phyloP scores from a whole-genome alignment of 2,329 filamentous ascomycete species.

The Colletotrichum sp. region DNA sequence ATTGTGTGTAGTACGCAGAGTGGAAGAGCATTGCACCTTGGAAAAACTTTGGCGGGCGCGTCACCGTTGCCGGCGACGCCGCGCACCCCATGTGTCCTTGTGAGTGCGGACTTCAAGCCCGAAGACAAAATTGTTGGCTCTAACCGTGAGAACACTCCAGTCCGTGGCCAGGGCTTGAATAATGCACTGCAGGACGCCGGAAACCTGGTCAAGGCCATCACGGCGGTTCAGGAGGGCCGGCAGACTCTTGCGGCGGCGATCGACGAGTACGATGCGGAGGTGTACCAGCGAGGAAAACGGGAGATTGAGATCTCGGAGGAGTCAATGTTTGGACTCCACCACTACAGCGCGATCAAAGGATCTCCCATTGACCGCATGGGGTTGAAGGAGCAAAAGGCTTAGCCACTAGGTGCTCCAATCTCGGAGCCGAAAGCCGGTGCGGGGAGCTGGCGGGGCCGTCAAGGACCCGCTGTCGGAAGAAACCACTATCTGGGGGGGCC shows the following conservation, averaged over 20 bases:
- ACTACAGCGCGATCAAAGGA: background rate
- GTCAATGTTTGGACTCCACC: background rate
- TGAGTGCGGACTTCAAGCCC: background rate
- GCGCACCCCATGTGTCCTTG: background rate
- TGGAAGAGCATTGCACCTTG: background rate
- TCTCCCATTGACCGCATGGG: background rate
- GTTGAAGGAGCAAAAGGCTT: background rate
- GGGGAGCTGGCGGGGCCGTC: background rate
- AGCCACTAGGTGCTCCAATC: background rate
- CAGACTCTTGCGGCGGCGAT: background rate
- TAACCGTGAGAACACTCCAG: background rate
- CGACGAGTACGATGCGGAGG: background rate
- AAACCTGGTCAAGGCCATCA: background rate
- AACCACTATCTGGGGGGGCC: background rate
- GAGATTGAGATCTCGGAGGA: background rate
- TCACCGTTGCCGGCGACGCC: background rate
- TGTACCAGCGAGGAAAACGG: background rate
- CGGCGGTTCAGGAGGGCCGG: background rate
- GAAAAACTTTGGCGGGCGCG: background rate
- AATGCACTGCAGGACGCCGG: background rate
- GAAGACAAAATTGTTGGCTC: accelerated
- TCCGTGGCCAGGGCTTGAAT: background rate
- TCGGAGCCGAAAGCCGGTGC: background rate
- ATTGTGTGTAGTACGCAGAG: background rate
- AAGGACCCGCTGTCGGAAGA: background rate